Conservation (phyloP, 116 monocot genomes). For the Iris pallida region DNA sequence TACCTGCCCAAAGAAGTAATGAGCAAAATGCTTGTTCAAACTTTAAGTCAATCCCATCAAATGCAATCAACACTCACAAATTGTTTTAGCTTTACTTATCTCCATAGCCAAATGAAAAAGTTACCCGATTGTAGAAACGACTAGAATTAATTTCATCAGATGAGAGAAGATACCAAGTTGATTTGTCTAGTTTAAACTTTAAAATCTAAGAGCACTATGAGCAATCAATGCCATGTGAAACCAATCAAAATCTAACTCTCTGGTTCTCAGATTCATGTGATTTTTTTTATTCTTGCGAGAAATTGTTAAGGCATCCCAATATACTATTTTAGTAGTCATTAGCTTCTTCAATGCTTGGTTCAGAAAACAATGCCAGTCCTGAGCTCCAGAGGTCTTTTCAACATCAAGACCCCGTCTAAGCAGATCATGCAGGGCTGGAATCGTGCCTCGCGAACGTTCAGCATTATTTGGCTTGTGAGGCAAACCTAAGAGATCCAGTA, state of each 20-base stretch:
- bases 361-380: conserved; percentile 89
- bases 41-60: too few species aligned
- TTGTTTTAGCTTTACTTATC: conserved; percentile 80
- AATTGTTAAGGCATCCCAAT: conserved; percentile 72
- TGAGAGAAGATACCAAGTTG: conserved; percentile 60
- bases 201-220: too few species aligned
- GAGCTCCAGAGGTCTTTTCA: conserved; percentile 79
- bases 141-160: background rate
- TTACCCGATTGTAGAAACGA: conserved; percentile 4
- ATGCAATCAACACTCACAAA: conserved; percentile 86
- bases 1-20: conserved; percentile 95
- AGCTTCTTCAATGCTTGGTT: conserved; percentile 71
- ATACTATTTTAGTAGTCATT: conserved; percentile 67
- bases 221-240: conserved; percentile 83
- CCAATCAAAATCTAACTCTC: conserved; percentile 72
- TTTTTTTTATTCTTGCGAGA: conserved; percentile 84
- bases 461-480: conserved; percentile 65
- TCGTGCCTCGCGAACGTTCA: conserved; percentile 70
- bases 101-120: conserved; percentile 26
- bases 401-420: conserved; percentile 91
- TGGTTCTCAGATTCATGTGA: conserved; percentile 86
- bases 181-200: conserved; percentile 60
- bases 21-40: too few species aligned
- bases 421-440: conserved; percentile 78
- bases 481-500: conserved; percentile 65